Evolutionary conservation across 805 yeast genomes (phyloP), one percentile per base, ranked within the genome.

Genomic region (Isabelozyma pseudorhagii): DNA sequence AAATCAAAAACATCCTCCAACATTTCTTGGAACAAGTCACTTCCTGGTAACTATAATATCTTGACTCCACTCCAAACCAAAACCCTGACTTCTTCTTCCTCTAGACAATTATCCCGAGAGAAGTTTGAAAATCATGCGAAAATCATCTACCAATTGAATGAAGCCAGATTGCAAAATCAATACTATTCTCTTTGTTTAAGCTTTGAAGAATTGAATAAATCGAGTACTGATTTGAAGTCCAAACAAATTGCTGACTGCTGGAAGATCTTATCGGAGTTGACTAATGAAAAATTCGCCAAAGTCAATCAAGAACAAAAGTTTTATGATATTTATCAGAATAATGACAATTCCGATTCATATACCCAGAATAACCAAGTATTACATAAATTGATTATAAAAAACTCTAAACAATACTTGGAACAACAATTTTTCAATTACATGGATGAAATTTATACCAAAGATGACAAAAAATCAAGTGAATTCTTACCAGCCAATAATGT

Each of bases 71-170:
- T 70, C 51, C 54, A 55, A 29, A 46, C 58, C 13, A 52, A 47
- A 27, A 34, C 48, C n/a, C 29, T 45, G 18, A 40, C 41, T 13
- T 39, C 55, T 8, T 57, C 57, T n/a, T 54, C 67, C 17, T 55
- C 68, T 17, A 67, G 66, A 49, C 71, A 69, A 42, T 56, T 68
- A 56, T 70, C 63, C 54, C 77, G 68, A 66, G 80, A 81, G 43
- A 84, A 83, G 59, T 88, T 88, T 59, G 94, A 87, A 60, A 78
- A 78, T 46, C 84, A 85, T 63, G 96, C 96, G 0, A 82, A 80
- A 50, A 82, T 86, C 10, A 77, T 90, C 28, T 82, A 84, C 57
- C 79, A 80, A 39, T 77, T 90, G 57, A 91, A 90, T 64, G 85
- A 87, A 54, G 71, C 85, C 27, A 77, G 96, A 55, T 81, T 85